Conservation (phyloP, 192 early-diverging fungal genomes). For the Globomyces pollinis-pini region DNA sequence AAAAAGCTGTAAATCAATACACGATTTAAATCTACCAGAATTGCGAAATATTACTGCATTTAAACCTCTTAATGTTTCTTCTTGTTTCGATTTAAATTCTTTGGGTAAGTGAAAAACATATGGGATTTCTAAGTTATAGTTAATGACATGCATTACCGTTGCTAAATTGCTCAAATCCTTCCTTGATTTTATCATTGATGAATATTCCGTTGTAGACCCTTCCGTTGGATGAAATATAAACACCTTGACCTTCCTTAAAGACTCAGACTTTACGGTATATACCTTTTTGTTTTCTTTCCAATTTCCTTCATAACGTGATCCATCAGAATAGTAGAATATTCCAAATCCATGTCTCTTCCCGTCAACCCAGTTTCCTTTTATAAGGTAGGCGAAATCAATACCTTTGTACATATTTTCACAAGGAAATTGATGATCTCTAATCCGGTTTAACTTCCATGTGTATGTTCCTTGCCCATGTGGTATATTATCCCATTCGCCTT, state of each 20-base stretch:
- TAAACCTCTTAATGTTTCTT: conserved; percentile 23
- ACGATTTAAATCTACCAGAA: no score
- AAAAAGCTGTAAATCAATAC: no score
- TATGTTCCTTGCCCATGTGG: conserved; percentile 42
- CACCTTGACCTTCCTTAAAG: conserved; percentile 34
- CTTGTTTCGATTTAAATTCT: conserved; percentile 1
- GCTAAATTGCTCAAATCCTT: conserved; percentile 16
- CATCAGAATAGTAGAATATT: conserved; percentile 44
- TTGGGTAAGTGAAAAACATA: conserved; percentile 28
- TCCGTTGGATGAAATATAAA: conserved; percentile 39
- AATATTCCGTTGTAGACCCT: conserved; percentile 39
- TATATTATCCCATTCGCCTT: conserved; percentile 42
- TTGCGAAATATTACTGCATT: conserved; percentile 39
- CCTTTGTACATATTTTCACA: conserved; percentile 39
- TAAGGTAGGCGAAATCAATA: neutral
- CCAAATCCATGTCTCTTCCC: conserved; percentile 41
- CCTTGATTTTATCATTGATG: conserved; percentile 27
- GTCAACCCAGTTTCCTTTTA: conserved; percentile 31
- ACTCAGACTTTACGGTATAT: neutral
- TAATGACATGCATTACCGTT: no score
- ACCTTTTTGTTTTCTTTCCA: conserved; percentile 48
- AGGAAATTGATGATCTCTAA: conserved; percentile 32
- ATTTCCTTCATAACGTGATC: conserved; percentile 41
- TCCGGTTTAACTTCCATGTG: conserved; percentile 27
- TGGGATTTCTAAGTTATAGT: no score